Evolutionary conservation across 176 grass and related monocot genomes (phyloP), one percentile per base, ranked within the genome.

Genomic region (Carex littledalei): DNA sequence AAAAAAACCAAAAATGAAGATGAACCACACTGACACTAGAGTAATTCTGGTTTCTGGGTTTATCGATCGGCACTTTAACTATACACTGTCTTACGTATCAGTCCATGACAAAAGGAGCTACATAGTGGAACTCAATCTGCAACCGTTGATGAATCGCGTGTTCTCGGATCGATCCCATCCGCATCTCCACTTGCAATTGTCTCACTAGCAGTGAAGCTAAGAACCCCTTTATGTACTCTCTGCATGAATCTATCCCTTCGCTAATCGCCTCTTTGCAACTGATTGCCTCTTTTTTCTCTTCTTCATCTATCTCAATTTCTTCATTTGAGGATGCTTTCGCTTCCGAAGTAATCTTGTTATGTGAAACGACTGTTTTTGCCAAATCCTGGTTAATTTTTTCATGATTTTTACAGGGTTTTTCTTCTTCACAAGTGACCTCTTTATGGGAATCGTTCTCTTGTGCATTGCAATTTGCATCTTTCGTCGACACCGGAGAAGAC

Each of bases 81-180:
- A 71, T 71, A 34, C 17, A 45, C 26, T 26, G 21, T 64, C 26
- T 24, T 37, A 53, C 20, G 37, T 26, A 80, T 80, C 78, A 32
- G 43, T 80, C 77, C 12, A 61, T 60, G 78, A 26, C 6, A 31
- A 3, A 57, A 37, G 87, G 85, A 67, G 81, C 61, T 1, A 90
- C 86, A 86, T 86, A 94, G 69, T 98, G 96, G 84, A 98, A 94
- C 62, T 98, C 96, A 18, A 98, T 95, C 58, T 98, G 96, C 80
- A 98, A 80, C 59, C 89, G 88, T 15, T 84, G 89, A 81, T 94
- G 92, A 86, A 94, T 74, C 18, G 87, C 85, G 0, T 84, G 55
- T 15, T 91, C 89, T 18, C 79, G 70, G 78, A 89, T 89, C 14
- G 72, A 64, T 3, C 91, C 93, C 67, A 81, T 89, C 66, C 83